Evolutionary conservation across 1,284 basidiomycete species (phyloP), one percentile per base, ranked within the genome.

Genomic region (Ustilago xerochloae): DNA sequence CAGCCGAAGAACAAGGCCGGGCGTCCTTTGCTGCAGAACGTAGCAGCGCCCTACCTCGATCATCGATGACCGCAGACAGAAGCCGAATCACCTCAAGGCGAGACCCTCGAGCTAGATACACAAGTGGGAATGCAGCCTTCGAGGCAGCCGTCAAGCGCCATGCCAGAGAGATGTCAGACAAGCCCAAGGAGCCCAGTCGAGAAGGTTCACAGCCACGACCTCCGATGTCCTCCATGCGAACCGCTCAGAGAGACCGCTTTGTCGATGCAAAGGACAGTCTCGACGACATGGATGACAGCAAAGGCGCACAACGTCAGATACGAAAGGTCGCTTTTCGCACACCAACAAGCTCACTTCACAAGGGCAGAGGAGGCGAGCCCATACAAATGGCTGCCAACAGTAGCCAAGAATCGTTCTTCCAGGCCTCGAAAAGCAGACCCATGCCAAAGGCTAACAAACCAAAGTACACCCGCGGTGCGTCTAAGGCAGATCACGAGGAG

Each of bases 281-380:
- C 6, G 41, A 49, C 12, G 13, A 15, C 2, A 29, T 16, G 13
- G 32, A 28, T 12, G 26, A 43, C 15, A 29, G 22, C 32, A 38
- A 36, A 16, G 13, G n/a, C 24, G 5, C 13, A 5, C 39, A n/a
- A 8, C 51, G 60, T 30, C 33, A 43, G 10, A 24, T 43, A 18
- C 48, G 55, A 10, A 58, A 63, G 30, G 66, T 69, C 7, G 48
- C 52, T 2, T 69, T 69, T 52, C 41, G 38, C 24, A 58, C 66
- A 20, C 66, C 66, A 7, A 49, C 66, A 6, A 52, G 47, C 48
- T 69, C 66, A 16, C 51, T 63, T 12, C 51, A 51, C 41, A 69
- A 59, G n/a, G 60, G 60, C 41, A 54, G 46, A 20, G 10, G n/a
- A 1, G 60, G 51, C 39, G 47, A 48, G 12, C 32, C 59, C 1